Percentiles rank a stretch among this genome's conserved stretches.
Evolutionary conservation across 768 basidiomycete species (phyloP).

Genomic region (Imleria badia): DNA sequence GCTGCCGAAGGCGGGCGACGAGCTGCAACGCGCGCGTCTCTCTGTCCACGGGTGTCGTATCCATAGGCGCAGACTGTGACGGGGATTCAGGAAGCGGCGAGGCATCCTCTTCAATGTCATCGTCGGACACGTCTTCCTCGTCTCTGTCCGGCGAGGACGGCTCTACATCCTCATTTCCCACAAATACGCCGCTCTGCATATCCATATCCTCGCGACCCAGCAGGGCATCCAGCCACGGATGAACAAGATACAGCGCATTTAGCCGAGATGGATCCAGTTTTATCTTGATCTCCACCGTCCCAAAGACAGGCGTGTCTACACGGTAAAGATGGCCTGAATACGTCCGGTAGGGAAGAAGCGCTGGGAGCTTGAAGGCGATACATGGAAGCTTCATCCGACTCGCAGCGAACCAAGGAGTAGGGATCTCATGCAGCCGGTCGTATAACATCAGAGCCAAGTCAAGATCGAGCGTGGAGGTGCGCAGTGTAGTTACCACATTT

Average conservation of each 20-base stretch:
- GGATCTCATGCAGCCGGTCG: too few relatives aligned
- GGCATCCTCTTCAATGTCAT: too few relatives aligned
- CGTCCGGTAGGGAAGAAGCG: neutral
- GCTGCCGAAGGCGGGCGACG: neutral
- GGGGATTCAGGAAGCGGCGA: too few relatives aligned
- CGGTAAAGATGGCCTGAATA: neutral
- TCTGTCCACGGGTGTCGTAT: too few relatives aligned
- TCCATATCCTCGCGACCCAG: neutral
- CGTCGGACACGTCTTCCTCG: too few relatives aligned
- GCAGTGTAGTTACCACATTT: too few relatives aligned
- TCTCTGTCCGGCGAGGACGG: too few relatives aligned
- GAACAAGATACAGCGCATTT: neutral
- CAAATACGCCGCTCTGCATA: too few relatives aligned
- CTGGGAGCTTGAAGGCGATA: neutral
- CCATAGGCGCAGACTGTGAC: too few relatives aligned
- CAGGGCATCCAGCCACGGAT: constrained; percentile 2
- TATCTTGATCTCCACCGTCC: neutral
- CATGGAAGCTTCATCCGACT: constrained; percentile 9
- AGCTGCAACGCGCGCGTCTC: neutral
- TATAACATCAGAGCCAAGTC: too few relatives aligned
- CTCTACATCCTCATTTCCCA: too few relatives aligned
- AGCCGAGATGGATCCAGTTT: neutral
- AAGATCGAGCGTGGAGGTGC: too few relatives aligned
- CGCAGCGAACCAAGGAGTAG: neutral
- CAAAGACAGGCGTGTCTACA: neutral